Evolutionary conservation across 139 green algal species (phyloP), one percentile per base, ranked within the genome.

Genomic region (Chlorella vulgaris): DNA sequence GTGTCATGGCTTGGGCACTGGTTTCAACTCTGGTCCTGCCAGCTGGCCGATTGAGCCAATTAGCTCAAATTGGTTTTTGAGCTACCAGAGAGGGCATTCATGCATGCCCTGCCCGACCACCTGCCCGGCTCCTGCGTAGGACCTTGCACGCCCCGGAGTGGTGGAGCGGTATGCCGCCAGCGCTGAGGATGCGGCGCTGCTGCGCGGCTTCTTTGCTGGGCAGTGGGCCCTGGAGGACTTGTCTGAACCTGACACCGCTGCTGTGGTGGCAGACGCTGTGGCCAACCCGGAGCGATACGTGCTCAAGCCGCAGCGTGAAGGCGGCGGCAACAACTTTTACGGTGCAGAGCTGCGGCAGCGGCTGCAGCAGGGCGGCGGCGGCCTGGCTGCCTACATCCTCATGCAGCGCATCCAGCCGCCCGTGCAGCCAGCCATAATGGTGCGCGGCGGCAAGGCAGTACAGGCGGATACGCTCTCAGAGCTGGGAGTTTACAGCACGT

Each of bases 301-400:
- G 36, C 89, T 99, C 2, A 99, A 99, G 86, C 94, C 94, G 22
- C 93, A 98, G 85, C 81, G 96, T 1, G 97, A 99, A 87, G 97
- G 96, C 6, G 97, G 97, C 24, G 96, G 96, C 67, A 99, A 99
- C 88, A 99, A 99, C 86, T 76, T 98, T 36, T 99, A 99, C 76
- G 96, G 93, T 82, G 69, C 76, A 5, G 90, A 93, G 51, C 81
- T 98, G 58, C 47, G 58, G 26, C 60, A 73, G 8, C 75, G 61
- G 61, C 87, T 98, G 65, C 7, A 18, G 13, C 33, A 36, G 51
- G 66, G 81, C 24, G 31, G n/a, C n/a, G n/a, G 86, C 35, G 89
- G 88, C 4, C 85, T 98, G 26, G 90, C 86, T 4, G 95, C 93
- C 29, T 98, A 94, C 87, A 97, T 99, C 73, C 87, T 99, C 26